A percentile compares a stretch with the other conserved stretches of the same genome.
These are phyloP conservation scores for Hypoxylon sp. DNA, from an alignment of 2,329 filamentous ascomycete genomes.

Conservation along the genomic window DNA sequence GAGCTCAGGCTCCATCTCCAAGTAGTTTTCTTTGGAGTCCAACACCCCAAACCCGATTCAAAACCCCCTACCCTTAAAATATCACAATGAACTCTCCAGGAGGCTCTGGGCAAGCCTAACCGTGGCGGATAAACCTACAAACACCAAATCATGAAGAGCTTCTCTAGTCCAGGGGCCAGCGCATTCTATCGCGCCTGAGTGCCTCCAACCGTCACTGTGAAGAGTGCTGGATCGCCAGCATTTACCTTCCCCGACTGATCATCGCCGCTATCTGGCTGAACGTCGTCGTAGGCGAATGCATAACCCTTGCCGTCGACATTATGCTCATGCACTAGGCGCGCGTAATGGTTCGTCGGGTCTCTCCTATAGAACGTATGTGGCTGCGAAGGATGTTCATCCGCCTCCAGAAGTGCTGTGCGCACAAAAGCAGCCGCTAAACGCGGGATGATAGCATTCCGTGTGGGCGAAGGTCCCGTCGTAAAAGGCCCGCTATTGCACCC, in stretches of 20 bases:
- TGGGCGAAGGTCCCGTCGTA: constrained; percentile 58
- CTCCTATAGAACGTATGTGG: constrained; percentile 57
- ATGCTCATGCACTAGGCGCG: constrained; percentile 68
- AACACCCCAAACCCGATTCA: background rate
- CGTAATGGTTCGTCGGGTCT: constrained; percentile 70
- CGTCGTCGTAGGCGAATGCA: constrained; percentile 74
- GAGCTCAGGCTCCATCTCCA: too few relatives aligned
- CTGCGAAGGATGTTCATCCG: constrained; percentile 58
- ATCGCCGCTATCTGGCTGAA: constrained; percentile 64
- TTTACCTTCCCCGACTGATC: constrained; percentile 71
- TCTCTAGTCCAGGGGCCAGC: constrained; percentile 3
- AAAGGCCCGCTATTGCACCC: constrained; percentile 76
- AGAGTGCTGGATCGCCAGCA: constrained; percentile 63
- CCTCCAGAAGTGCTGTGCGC: constrained; percentile 68
- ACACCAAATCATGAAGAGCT: constrained; percentile 5
- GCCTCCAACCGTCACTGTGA: constrained; percentile 68
- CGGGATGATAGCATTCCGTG: constrained; percentile 63
- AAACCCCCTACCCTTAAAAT: background rate
- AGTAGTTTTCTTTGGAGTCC: background rate
- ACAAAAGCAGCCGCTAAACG: constrained; percentile 64
- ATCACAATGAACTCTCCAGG: background rate
- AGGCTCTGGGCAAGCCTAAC: background rate
- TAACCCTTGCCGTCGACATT: constrained; percentile 71
- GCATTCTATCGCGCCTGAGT: constrained; percentile 38
- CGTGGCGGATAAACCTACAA: background rate